These are phyloP conservation scores for Neonectria faginata DNA, from an alignment of 2,329 filamentous ascomycete genomes.

Conservation along the genomic window DNA sequence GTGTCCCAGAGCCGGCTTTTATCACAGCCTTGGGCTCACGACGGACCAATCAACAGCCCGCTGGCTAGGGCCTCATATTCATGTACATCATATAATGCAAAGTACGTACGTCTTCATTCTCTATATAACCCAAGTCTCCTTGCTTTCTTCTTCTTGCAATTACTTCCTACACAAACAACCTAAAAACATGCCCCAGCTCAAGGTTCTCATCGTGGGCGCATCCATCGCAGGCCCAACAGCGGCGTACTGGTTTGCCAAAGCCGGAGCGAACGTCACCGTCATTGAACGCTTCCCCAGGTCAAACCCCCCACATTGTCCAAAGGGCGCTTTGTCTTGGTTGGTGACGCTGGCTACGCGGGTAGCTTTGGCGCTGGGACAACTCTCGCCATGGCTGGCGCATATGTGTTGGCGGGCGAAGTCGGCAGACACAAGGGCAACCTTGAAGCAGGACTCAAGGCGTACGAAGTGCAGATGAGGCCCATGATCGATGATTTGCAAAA, in stretches of 20 bases:
- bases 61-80: neutral
- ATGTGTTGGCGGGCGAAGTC: conserved; percentile 63
- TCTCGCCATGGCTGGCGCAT: conserved; percentile 59
- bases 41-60: neutral
- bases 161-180: neutral
- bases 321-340: conserved; percentile 60
- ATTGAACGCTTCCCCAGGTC: conserved; percentile 57
- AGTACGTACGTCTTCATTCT: too few species aligned
- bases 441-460: conserved; percentile 50
- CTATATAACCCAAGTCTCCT: neutral
- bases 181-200: conserved; percentile 34
- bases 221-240: conserved; percentile 49
- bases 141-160: neutral
- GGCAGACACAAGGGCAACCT: conserved; percentile 42
- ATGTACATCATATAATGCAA: neutral
- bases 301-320: conserved; percentile 52
- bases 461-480: conserved; percentile 56
- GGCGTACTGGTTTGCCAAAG: conserved; percentile 47
- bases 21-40: conserved; percentile 35
- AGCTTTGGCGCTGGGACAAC: conserved; percentile 61
- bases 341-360: conserved; percentile 62
- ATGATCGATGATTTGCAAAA: conserved; percentile 53
- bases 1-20: conserved; percentile 36
- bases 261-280: conserved; percentile 51
- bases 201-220: conserved; percentile 48